Base-by-base conservation (phyloP, 1,139 yeast genomes). In the Pichia sp. region DNA sequence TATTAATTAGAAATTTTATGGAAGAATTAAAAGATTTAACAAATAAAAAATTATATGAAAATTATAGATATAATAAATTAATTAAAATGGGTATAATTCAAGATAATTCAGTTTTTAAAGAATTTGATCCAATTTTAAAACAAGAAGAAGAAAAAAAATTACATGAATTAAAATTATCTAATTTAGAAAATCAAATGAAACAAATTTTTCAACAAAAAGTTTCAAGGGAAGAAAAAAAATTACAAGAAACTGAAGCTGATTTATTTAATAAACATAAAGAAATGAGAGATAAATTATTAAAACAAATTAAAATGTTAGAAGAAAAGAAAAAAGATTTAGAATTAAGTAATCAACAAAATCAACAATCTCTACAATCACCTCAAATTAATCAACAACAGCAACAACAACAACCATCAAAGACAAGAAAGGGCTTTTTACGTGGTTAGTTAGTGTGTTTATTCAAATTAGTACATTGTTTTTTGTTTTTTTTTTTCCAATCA, bases 121-220 rank as follows among this genome's bases (percentile, higher is more conserved):
- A 88, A 67, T 89, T 89, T 63, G 96, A 92, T 67, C 98, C 98
- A 37, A 81, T 86, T 51, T 78, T 86, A 57, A 87, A 88, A 71
- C 95, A 87, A 69, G 95, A 86, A 68, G 97, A 92, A 70, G 98
- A 92, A 70, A 83, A 88, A 62, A 83, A 86, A 40, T 75, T 88
- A 62, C 97, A 92, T 66, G 97, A 89, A 70, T 95, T 96, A 53
- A 88, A 92, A 65, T 76, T 94, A 61, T 84, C 92, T 52, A 89
- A 88, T 73, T 81, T 94, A 85, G 98, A 94, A 72, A 79, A 89
- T 36, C 97, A 92, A 71, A 89, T 94, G 97, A 90, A 92, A 73
- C 78, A 83, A 31, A 96, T 94, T 50, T 94, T 94, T 81, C 96
- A 90, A 71, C 95, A 87, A 66, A 94, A 92, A 73, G 98, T 94